Percentiles rank a stretch among this genome's conserved stretches.
Evolutionary conservation across 1,284 basidiomycete species (phyloP).

Genomic region (Mycosarcoma mackinlayi): DNA sequence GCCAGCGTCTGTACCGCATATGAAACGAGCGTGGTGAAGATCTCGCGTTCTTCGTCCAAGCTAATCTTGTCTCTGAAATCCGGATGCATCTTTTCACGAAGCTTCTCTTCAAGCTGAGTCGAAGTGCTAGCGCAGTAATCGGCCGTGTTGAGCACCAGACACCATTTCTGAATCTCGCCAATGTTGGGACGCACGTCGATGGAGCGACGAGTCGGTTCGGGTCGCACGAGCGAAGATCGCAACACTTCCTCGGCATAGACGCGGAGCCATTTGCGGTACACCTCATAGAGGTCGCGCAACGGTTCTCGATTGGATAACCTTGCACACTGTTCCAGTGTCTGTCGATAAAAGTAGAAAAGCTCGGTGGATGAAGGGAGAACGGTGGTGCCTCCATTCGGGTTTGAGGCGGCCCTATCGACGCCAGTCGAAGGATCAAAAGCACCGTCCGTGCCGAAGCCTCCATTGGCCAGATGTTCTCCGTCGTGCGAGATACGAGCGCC

Average conservation of each 20-base stretch:
- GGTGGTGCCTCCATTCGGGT: constrained; percentile 73
- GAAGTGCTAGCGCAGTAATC: constrained; percentile 97
- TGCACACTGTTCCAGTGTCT: constrained; percentile 92
- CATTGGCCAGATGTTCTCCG: constrained; percentile 16
- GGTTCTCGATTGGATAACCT: constrained; percentile 69
- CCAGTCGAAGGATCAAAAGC: constrained; percentile 72
- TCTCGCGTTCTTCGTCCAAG: constrained; percentile 84
- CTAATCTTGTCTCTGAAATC: constrained; percentile 82
- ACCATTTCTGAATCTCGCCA: constrained; percentile 57
- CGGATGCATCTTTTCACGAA: constrained; percentile 80
- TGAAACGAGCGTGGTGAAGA: constrained; percentile 73
- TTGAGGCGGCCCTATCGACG: constrained; percentile 71
- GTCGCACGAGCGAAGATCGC: constrained; percentile 78
- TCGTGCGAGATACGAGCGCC: constrained; percentile 39
- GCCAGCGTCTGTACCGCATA: constrained; percentile 55
- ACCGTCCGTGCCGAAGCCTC: constrained; percentile 67
- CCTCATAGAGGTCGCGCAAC: constrained; percentile 57
- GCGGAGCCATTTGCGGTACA: constrained; percentile 89
- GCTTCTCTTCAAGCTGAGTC: constrained; percentile 89
- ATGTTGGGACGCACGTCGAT: constrained; percentile 53
- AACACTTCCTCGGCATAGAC: constrained; percentile 86
- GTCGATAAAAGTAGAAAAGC: constrained; percentile 95
- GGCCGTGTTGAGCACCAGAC: constrained; percentile 89
- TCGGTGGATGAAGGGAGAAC: constrained; percentile 94
- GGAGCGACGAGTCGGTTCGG: constrained; percentile 46